Base-by-base conservation (phyloP, 2,329 filamentous ascomycete species). In the Corinectria fuckeliana region DNA sequence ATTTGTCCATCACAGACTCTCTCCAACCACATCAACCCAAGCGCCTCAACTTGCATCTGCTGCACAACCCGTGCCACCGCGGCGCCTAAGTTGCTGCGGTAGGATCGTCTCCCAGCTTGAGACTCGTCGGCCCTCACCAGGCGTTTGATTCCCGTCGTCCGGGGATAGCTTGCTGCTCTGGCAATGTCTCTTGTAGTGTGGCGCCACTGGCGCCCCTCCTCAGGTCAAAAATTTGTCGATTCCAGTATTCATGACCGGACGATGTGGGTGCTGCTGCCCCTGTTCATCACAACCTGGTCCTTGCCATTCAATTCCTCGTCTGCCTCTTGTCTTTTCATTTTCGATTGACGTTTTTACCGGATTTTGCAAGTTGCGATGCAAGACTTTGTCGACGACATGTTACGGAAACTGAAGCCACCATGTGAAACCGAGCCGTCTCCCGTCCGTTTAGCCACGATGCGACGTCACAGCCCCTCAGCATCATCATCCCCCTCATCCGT, bases 11-110 rank as follows among this genome's bases (percentile, higher is more conserved):
- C 3, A 30, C 28, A 30, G 28, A 30, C 7, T 21, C 23, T 16
- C 32, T 36, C 5, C n/a, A 16, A 36, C 18, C 6, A 16, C n/a
- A 1, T 7, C 9, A 8, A 36, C 34, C 48, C 34, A 25, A 18
- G 48, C 32, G 32, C 30, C 10, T n/a, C 36, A 36, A 36, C 21
- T 41, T 20, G 48, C 18, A 44, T 51, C 55, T 57, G 55, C 48
- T 39, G 48, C 55, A 47, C 39, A 36, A 20, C 23, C 38, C 18
- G 55, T 52, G 44, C 49, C 39, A 34, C 34, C 41, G 38, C 49
- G 51, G 41, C 28, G 18, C 63, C 61, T 66, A n/a, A n/a, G n/a
- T n/a, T n/a, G 61, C 50, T 64, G 61, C 20, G 26, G 56, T 58
- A 58, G 61, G 23, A 45, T 45, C 42, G 9, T n/a, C n/a, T n/a